phyloP scores from a whole-genome alignment of 176 grass and related monocot species.

The Hyparrhenia diplandra region DNA sequence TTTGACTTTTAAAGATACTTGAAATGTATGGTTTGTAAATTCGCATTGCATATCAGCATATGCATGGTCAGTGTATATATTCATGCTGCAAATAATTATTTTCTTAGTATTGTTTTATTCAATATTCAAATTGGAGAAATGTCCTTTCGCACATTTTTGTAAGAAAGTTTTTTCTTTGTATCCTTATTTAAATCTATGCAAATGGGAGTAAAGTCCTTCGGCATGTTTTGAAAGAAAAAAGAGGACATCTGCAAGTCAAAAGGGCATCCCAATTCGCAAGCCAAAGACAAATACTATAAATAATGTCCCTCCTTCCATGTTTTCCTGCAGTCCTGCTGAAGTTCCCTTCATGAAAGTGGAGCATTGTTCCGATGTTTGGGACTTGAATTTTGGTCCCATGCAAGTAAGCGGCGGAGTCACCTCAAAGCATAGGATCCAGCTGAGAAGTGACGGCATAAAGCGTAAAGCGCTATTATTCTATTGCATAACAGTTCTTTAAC shows the following conservation, averaged over 20 bases:
- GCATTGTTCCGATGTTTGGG: slow-evolving; percentile 15
- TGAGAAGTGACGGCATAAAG: background rate
- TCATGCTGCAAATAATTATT: background rate
- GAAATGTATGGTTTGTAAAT: no score
- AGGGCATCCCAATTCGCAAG: background rate
- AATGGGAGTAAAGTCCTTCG: background rate
- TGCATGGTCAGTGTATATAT: background rate
- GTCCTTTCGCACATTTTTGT: no score
- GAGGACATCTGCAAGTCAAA: no score
- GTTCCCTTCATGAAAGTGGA: slow-evolving; percentile 22
- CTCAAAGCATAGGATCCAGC: slow-evolving; percentile 31
- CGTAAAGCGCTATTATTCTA: slow-evolving; percentile 4
- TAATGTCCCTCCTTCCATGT: slow-evolving; percentile 2
- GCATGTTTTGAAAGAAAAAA: no score
- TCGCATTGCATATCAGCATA: background rate
- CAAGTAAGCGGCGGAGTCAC: slow-evolving; percentile 20
- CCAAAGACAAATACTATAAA: background rate
- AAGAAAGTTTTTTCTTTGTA: no score
- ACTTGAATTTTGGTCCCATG: background rate
- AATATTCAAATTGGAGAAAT: no score
- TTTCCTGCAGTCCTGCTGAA: slow-evolving; percentile 15
- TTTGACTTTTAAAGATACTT: no score
- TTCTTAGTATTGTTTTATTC: no score
- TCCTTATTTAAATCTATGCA: background rate
- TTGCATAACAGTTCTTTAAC: slow-evolving; percentile 10